A percentile compares a stretch with the other conserved stretches of the same genome.
These are phyloP conservation scores for Nicotiana sylvestris DNA, from an alignment of 257 asterid species.

Conservation along the genomic window DNA sequence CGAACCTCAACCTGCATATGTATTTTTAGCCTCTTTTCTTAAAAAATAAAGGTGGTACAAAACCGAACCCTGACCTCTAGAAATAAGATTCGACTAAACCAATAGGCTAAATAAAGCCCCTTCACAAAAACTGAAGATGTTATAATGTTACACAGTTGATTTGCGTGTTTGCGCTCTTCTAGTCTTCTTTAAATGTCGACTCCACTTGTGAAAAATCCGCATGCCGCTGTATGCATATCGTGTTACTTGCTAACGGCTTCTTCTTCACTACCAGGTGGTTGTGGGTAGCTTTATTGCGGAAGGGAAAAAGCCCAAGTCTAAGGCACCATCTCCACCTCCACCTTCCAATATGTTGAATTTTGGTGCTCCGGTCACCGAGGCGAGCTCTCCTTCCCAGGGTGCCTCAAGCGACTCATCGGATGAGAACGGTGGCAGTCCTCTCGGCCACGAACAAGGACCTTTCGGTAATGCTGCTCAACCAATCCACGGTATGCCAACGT, in stretches of 20 bases:
- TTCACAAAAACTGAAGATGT: too few species aligned
- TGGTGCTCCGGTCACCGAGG: constrained; percentile 29
- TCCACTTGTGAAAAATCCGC: too few species aligned
- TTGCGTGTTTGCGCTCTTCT: too few species aligned
- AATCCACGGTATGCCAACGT: constrained; percentile 41
- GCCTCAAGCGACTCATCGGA: constrained; percentile 61
- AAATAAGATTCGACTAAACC: too few species aligned
- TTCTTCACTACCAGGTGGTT: constrained; percentile 43
- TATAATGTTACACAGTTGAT: too few species aligned
- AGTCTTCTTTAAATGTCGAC: too few species aligned
- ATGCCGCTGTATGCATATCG: too few species aligned
- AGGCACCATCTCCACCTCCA: constrained; percentile 23
- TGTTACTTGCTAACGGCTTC: background rate
- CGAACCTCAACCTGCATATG: too few species aligned
- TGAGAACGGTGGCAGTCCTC: constrained; percentile 51
- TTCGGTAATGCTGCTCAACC: constrained; percentile 37
- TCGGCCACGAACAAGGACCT: constrained; percentile 27
- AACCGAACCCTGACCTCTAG: too few species aligned
- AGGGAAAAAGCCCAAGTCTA: constrained; percentile 45
- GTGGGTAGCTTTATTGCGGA: constrained; percentile 80
- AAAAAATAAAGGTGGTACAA: too few species aligned
- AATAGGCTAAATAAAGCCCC: too few species aligned
- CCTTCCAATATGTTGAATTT: constrained; percentile 46
- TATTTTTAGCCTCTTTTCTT: too few species aligned
- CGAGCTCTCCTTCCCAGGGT: constrained; percentile 53